These are phyloP conservation scores for Lentinula detonsa DNA, from an alignment of 768 basidiomycete genomes.

Conservation along the genomic window DNA sequence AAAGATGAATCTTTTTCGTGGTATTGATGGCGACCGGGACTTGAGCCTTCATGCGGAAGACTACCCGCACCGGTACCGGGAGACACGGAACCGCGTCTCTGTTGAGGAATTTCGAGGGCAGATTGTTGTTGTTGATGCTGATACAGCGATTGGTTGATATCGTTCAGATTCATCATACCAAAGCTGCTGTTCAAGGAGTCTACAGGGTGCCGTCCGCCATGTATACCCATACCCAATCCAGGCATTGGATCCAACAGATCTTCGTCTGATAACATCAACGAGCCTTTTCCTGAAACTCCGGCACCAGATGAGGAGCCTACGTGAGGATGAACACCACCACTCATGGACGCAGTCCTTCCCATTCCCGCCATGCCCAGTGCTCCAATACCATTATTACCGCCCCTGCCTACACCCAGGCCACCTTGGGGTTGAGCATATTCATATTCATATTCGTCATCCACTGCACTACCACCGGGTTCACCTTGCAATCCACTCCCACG, in stretches of 20 bases:
- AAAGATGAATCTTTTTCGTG: not conserved
- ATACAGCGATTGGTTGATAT: slow-evolving; percentile 18
- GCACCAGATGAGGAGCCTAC: not conserved
- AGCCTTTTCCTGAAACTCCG: slow-evolving; percentile 37
- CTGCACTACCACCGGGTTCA: slow-evolving; percentile 18
- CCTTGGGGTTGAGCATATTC: not conserved
- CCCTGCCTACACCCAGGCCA: not conserved
- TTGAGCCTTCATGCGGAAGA: not conserved
- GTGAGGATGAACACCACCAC: not conserved
- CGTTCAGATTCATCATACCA: slow-evolving; percentile 47
- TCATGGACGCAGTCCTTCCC: not conserved
- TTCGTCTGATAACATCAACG: slow-evolving; percentile 70
- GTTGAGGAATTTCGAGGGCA: slow-evolving; percentile 29
- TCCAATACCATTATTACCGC: not conserved
- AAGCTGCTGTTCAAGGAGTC: slow-evolving; percentile 22
- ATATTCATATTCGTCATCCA: slow-evolving; percentile 5
- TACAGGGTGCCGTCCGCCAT: not conserved
- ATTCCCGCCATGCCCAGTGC: slow-evolving; percentile 1
- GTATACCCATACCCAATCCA: not conserved
- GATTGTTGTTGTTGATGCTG: slow-evolving; percentile 2
- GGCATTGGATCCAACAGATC: slow-evolving; percentile 37
- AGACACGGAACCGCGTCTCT: slow-evolving; percentile 20
- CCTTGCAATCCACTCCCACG: slow-evolving; percentile 42
- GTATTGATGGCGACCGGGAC: not conserved
- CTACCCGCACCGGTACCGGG: slow-evolving; percentile 2